phyloP scores from a whole-genome alignment of 1,139 yeast species.

The Pichia norvegensis region DNA sequence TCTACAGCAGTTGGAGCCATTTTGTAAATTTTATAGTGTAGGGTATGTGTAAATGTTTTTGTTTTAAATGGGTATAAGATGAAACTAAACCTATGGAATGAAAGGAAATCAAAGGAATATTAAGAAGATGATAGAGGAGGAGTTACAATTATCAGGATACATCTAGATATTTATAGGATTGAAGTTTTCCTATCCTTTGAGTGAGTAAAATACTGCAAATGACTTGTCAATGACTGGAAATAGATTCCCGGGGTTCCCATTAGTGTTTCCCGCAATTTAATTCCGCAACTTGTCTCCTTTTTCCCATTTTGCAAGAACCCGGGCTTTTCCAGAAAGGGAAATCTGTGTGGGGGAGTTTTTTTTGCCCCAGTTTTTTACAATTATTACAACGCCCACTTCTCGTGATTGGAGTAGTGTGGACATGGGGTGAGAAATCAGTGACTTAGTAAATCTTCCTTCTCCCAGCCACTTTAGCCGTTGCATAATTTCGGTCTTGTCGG shows the following conservation, averaged over 20 bases:
- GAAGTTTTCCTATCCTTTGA: not conserved
- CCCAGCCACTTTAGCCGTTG: not conserved
- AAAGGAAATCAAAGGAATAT: not conserved
- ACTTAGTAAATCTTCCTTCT: not conserved
- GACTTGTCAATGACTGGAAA: not conserved
- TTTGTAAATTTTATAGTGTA: slow-evolving; percentile 3
- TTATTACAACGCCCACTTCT: not conserved
- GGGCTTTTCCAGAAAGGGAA: not conserved
- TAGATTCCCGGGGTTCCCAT: not conserved
- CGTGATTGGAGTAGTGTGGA: not conserved
- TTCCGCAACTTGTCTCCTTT: not conserved
- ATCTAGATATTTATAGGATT: not conserved
- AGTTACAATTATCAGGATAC: not conserved
- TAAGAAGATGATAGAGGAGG: not conserved
- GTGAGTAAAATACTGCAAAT: no score
- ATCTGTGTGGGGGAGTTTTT: not conserved
- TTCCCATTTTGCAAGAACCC: not conserved
- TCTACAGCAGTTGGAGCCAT: slow-evolving; percentile 34
- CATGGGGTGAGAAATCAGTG: not conserved
- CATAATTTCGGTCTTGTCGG: not conserved
- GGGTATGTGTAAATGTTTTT: not conserved
- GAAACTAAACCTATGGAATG: not conserved
- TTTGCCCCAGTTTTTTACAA: not conserved
- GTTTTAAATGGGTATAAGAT: not conserved
- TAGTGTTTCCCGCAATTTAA: no score